Evolutionary conservation across 208 protist genomes (phyloP).

Genomic region (Trypanosomatidae sp.): DNA sequence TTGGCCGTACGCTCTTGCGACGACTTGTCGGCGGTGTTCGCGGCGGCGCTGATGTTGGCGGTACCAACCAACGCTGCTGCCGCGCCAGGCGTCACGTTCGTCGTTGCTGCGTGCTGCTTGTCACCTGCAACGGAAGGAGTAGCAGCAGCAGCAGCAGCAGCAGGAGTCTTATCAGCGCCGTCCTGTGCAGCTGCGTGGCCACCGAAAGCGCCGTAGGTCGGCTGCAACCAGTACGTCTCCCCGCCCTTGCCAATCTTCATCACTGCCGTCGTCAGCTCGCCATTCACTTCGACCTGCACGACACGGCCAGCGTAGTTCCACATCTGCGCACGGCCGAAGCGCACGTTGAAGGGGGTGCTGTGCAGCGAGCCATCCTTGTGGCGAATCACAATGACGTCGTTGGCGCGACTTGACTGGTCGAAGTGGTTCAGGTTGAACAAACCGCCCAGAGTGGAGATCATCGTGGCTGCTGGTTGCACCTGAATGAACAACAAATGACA

Average conservation of each 20-base stretch:
- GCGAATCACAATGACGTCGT: conserved; percentile 97
- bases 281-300: conserved; percentile 96
- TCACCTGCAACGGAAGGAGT: no score
- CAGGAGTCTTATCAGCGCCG: not conserved
- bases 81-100: no score
- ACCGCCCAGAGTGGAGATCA: no score
- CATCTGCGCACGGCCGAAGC: conserved; percentile 96
- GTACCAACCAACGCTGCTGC: no score
- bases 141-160: not conserved
- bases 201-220: conserved; percentile 56
- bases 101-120: no score
- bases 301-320: conserved; percentile 90
- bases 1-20: no score
- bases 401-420: conserved; percentile 91
- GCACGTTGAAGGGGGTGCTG: conserved; percentile 97
- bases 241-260: conserved; percentile 97
- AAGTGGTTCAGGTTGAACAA: conserved; percentile 85
- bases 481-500: no score
- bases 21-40: no score
- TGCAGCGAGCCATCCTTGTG: conserved; percentile 94
- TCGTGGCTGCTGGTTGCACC: no score
- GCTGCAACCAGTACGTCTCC: conserved; percentile 94
- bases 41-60: no score
- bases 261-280: conserved; percentile 68
- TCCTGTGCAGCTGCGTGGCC: not conserved